Evolutionary conservation across 441 rosid species (phyloP).

Genomic region (Populus hybrid): DNA sequence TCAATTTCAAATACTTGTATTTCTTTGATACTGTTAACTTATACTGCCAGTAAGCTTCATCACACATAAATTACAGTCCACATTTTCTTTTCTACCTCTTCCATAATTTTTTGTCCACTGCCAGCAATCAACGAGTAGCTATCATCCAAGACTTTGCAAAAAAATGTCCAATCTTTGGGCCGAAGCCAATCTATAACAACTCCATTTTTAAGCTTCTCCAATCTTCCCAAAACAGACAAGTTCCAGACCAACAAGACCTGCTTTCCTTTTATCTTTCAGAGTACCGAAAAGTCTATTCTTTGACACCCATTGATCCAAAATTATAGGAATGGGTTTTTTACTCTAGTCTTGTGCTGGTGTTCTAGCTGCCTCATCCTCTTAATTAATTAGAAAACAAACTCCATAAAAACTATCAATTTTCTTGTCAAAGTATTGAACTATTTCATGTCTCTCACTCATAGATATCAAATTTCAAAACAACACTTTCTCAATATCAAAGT

Average conservation of each 20-base stretch:
- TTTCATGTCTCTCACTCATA: background rate
- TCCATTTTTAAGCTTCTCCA: background rate
- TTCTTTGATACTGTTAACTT: background rate
- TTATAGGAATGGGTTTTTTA: background rate
- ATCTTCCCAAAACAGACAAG: background rate
- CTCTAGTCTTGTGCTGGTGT: background rate
- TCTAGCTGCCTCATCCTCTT: background rate
- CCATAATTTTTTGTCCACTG: background rate
- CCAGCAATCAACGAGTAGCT: background rate
- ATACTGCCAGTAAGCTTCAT: background rate
- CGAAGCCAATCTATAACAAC: background rate
- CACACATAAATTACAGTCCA: background rate
- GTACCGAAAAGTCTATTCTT: background rate
- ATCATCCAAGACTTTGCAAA: background rate
- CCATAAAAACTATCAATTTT: background rate
- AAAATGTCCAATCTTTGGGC: background rate
- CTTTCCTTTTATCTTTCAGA: background rate
- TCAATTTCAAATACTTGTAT: background rate
- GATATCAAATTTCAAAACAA: background rate
- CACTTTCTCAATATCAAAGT: background rate
- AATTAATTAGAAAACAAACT: background rate
- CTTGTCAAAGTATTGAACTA: background rate
- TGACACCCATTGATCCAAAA: background rate
- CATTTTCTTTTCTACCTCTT: background rate
- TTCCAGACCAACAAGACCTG: background rate